Conservation (phyloP, 2,329 filamentous ascomycete species). For the Fusarium sp. region DNA sequence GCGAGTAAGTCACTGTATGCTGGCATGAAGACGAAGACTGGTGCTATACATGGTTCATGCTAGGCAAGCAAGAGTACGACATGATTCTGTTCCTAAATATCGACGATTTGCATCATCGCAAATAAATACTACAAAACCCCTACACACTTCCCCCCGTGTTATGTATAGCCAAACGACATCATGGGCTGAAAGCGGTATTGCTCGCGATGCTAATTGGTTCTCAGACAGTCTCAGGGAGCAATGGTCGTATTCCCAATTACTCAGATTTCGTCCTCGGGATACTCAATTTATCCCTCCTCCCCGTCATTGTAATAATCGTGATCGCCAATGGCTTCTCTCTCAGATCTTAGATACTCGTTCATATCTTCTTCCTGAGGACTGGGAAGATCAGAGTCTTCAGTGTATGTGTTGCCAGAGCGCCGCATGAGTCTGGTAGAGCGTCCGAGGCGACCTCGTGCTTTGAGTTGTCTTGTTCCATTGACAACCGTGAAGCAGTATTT, state of each 20-base stretch:
- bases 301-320: background rate
- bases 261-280: background rate
- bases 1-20: too few relatives aligned
- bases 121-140: background rate
- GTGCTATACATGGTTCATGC: background rate
- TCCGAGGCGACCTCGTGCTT: fast-evolving
- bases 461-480: background rate
- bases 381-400: background rate
- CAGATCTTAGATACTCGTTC: background rate
- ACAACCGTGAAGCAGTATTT: background rate
- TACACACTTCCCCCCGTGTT: fast-evolving
- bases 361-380: background rate
- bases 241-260: background rate
- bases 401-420: background rate
- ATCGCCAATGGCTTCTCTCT: background rate
- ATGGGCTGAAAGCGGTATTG: background rate
- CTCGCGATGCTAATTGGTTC: background rate
- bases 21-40: background rate
- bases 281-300: background rate
- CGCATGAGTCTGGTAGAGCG: background rate
- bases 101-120: background rate
- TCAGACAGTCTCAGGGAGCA: background rate
- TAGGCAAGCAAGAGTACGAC: background rate
- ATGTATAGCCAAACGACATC: fast-evolving
- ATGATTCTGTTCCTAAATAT: background rate